Evolutionary conservation across 148 eudicot species (phyloP), one percentile per base, ranked within the genome.

Genomic region (Cornus suecica): DNA sequence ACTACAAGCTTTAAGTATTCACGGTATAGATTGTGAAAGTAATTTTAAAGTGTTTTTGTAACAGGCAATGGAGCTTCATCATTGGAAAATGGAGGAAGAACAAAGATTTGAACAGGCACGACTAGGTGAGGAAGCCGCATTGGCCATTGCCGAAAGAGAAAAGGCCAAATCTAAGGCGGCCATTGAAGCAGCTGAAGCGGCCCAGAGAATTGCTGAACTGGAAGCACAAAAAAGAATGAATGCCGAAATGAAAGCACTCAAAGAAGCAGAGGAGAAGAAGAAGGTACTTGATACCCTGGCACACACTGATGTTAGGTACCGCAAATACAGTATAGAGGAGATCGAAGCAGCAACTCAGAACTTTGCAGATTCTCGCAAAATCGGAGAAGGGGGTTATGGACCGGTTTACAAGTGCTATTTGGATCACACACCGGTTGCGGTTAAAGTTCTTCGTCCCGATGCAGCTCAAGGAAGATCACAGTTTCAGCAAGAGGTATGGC

Each of bases 321-420:
- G 97, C 75, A 86, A 69, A 69, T 93, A 91, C 71, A 54, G 83
- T 64, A 86, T 89, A 41, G 90, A 84, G 32, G 92, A 93, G 29
- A 90, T 93, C 15, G 93, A 93, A 78, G 69, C 60, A 29, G 97
- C 97, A 1, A 93, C 93, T 0, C 83, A 85, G 2, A 71, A 74
- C 77, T 91, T 93, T 63, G 42, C 89, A 1, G 87, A 81, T 1
- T 78, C 86, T 0, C 89, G 72, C 37, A 88, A 89, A 81, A 84
- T 93, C 16, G 97, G 97, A 22, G 93, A 90, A 85, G 97, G 97
- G 27, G 93, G 97, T 31, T 93, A 93, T 75, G 97, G 97, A 27
- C 97, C 97, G 0, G 97, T 93, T 9, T 93, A 79, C 62, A 88
- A 79, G 76, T 77, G 90, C 69, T 77, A 52, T 51, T 86, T 93